Base-by-base conservation (phyloP, 2,329 filamentous ascomycete genomes). In the Aspergillus quadrilineatus region DNA sequence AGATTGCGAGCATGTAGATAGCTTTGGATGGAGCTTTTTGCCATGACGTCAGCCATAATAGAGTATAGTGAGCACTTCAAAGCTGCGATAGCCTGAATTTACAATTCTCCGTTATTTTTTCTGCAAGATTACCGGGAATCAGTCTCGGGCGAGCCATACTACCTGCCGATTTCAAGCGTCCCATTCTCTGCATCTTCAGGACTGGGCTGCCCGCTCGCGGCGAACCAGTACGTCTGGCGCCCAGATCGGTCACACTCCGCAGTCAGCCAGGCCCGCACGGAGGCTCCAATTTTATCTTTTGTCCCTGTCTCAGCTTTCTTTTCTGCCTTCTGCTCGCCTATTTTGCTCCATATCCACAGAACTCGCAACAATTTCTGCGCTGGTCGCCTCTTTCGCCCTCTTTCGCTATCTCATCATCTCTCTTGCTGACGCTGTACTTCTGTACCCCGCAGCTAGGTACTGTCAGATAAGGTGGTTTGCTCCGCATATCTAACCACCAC, bases 241-340 rank as follows among this genome's bases (percentile, higher is more conserved):
- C 45, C 52, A 41, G 48, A 58, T 58, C 53, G 53, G 56, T 54
- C 56, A 53, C 50, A 45, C 49, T 52, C 50, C 52, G 50, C 36
- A 55, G 34, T 46, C 55, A 15, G 34, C 6, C 26, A 48, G 15
- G 10, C 15, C 29, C 41, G 37, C 26, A 45, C 37, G 58, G 58
- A 60, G 59, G 56, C 60, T 53, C 58, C 52, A 50, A 47, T 57
- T 53, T 48, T 32, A 53, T 53, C 44, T 39, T 49, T 56, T 51
- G 53, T 46, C 57, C 51, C 42, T 53, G 28, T 30, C 34, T 48
- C 48, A 43, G 50, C 50, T 56, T 57, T 50, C 50, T 51, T 7
- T 46, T 37, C 48, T 46, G 36, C 29, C 46, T 32, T 30, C 50
- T 22, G 56, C 34, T 48, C 36, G 48, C 42, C 56, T 45, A 55